Percentiles rank a stretch among this genome's conserved stretches.
phyloP scores from a whole-genome alignment of 164 flowering plant genomes.

The Euptelea pleiosperma region DNA sequence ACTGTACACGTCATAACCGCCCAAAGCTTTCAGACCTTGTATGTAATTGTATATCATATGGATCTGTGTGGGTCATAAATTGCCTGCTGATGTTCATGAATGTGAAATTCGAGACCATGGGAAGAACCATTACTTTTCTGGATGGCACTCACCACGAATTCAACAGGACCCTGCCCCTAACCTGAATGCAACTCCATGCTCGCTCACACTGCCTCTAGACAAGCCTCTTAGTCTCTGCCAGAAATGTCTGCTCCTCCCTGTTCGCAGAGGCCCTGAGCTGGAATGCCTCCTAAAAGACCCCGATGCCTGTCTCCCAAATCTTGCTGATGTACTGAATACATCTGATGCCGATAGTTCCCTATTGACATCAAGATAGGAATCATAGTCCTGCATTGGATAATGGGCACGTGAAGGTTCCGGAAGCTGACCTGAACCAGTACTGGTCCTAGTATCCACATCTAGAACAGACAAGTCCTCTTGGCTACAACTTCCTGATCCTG shows the following conservation, averaged over 20 bases:
- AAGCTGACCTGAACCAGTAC: conserved; percentile 33
- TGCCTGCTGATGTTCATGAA: too few relatives aligned
- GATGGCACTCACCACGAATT: not conserved
- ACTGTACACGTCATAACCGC: not conserved
- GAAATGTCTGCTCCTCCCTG: conserved; percentile 37
- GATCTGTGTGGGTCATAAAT: too few relatives aligned
- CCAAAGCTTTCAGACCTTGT: not conserved
- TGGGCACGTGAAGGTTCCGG: conserved; percentile 29
- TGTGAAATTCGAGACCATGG: too few relatives aligned
- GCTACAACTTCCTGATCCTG: conserved; percentile 39
- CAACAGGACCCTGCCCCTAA: conserved; percentile 15
- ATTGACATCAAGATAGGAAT: conserved; percentile 38
- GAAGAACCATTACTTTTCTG: not conserved
- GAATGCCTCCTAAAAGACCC: conserved; percentile 66
- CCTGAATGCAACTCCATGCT: conserved; percentile 42
- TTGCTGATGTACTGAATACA: conserved; percentile 42
- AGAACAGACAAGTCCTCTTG: conserved; percentile 40
- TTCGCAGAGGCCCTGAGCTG: conserved; percentile 64
- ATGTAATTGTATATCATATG: not conserved
- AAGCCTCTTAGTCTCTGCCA: conserved; percentile 50
- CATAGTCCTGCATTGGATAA: conserved; percentile 25
- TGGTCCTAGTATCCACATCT: conserved; percentile 34
- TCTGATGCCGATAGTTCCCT: conserved; percentile 52
- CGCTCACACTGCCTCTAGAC: conserved; percentile 60
- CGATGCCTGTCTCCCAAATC: conserved; percentile 33